phyloP scores from a whole-genome alignment of 257 asterid species.

The Schizonepeta tenuifolia region DNA sequence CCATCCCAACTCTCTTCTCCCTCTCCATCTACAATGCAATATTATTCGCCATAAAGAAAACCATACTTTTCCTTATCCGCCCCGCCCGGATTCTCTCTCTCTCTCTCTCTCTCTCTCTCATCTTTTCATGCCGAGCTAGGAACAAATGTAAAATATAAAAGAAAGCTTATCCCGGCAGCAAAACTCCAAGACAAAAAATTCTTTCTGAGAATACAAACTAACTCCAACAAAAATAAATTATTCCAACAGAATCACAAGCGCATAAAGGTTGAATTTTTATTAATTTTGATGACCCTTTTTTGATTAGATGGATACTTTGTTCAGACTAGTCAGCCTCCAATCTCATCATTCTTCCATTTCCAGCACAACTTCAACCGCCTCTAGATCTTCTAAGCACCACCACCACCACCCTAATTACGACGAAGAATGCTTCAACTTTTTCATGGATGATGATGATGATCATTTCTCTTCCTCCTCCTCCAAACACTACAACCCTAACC shows the following conservation, averaged over 20 bases:
- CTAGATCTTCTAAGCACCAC: conserved; percentile 52
- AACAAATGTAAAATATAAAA: background rate
- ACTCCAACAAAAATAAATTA: conserved; percentile 44
- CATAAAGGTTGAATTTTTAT: conserved; percentile 10
- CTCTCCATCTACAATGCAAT: conserved; percentile 27
- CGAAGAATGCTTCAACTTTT: conserved; percentile 96
- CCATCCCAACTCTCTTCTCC: conserved; percentile 35
- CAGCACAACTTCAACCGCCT: conserved; percentile 78
- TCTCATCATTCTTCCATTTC: conserved; percentile 63
- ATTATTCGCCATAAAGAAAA: conserved; percentile 49
- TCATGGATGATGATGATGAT: conserved; percentile 96
- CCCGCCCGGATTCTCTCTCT: conserved; percentile 9
- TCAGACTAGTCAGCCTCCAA: conserved; percentile 82
- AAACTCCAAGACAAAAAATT: conserved; percentile 53
- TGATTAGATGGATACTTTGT: conserved; percentile 93
- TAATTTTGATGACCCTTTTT: conserved; percentile 34
- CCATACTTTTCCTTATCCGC: background rate
- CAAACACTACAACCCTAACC: conserved; percentile 43
- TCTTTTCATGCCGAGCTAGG: too few relatives aligned
- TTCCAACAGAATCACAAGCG: conserved; percentile 45
- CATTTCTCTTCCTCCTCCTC: conserved; percentile 92
- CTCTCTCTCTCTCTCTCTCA: background rate
- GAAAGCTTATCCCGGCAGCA: conserved; percentile 34
- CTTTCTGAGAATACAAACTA: conserved; percentile 31
- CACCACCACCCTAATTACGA: conserved; percentile 53